phyloP scores from a whole-genome alignment of 768 basidiomycete genomes.

The Xerocomellus chrysenteron region DNA sequence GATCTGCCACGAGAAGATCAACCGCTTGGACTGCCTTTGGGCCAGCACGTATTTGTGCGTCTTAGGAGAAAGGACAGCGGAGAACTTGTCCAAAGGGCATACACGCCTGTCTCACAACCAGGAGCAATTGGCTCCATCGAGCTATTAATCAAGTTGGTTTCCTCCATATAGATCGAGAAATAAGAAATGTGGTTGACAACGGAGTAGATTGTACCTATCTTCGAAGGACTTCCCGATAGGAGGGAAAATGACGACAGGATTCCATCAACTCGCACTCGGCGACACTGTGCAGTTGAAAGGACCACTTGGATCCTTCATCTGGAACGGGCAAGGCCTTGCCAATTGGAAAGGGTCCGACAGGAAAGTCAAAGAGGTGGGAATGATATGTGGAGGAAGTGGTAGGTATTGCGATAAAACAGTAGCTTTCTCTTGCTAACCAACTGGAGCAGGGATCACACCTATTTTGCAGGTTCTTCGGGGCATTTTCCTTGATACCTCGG shows the following conservation, averaged over 20 bases:
- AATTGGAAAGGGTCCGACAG: conserved; percentile 36
- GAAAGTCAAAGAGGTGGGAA: conserved; percentile 42
- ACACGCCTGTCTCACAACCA: conserved; percentile 53
- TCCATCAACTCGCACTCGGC: conserved; percentile 45
- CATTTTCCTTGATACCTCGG: conserved; percentile 40
- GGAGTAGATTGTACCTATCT: conserved; percentile 44
- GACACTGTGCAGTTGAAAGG: conserved; percentile 58
- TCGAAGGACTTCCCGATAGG: conserved; percentile 37
- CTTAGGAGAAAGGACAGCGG: conserved; percentile 39
- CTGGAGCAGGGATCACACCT: conserved; percentile 47
- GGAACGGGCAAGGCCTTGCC: conserved; percentile 43
- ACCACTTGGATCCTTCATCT: conserved; percentile 56
- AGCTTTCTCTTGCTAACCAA: not conserved
- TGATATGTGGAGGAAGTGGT: conserved; percentile 62
- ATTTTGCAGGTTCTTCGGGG: conserved; percentile 55
- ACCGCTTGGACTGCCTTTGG: conserved; percentile 52
- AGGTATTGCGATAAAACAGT: conserved; percentile 6
- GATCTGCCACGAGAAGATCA: conserved; percentile 40
- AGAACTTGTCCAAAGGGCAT: conserved; percentile 55
- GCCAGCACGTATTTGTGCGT: conserved; percentile 59
- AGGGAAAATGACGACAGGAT: conserved; percentile 52
- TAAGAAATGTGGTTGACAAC: conserved; percentile 4
- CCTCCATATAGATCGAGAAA: not conserved
- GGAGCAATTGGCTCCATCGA: conserved; percentile 48
- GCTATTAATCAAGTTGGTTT: conserved; percentile 49